These are phyloP conservation scores for Xerocomellus amylosporus DNA, from an alignment of 768 basidiomycete species.

Conservation along the genomic window DNA sequence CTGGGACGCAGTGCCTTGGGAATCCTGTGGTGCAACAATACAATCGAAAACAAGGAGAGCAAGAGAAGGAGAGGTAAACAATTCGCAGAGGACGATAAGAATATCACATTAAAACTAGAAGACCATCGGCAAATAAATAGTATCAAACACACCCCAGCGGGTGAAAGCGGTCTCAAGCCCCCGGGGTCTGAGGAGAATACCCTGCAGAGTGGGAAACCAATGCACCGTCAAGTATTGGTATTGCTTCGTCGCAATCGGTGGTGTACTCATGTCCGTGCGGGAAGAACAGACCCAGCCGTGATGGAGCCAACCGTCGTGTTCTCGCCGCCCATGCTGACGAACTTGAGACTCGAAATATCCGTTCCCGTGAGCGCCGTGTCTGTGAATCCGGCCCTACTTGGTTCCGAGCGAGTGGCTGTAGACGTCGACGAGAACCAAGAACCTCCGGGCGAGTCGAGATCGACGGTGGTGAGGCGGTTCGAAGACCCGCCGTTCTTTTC, in stretches of 20 bases:
- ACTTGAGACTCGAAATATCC: conserved; percentile 3
- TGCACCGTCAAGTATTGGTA: neutral
- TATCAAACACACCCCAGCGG: too few species aligned
- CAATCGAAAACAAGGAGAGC: too few species aligned
- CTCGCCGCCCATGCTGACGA: neutral
- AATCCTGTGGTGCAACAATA: too few species aligned
- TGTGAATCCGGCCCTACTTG: neutral
- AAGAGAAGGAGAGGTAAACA: neutral
- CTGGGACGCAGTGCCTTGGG: too few species aligned
- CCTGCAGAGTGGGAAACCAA: neutral
- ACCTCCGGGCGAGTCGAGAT: conserved; percentile 16
- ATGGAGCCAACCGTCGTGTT: conserved; percentile 4
- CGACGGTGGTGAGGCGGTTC: conserved; percentile 26
- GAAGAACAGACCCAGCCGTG: neutral
- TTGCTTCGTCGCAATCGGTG: neutral
- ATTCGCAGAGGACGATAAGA: neutral
- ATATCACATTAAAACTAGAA: too few species aligned
- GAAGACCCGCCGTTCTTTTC: conserved; percentile 2
- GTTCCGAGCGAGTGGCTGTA: neutral
- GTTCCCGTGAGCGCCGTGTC: conserved; percentile 1
- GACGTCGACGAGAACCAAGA: neutral
- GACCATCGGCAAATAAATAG: neutral
- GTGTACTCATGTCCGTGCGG: neutral
- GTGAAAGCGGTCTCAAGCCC: too few species aligned
- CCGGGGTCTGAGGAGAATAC: neutral